Conservation (phyloP, 2,329 filamentous ascomycete species). For the Trichoderma koningii region DNA sequence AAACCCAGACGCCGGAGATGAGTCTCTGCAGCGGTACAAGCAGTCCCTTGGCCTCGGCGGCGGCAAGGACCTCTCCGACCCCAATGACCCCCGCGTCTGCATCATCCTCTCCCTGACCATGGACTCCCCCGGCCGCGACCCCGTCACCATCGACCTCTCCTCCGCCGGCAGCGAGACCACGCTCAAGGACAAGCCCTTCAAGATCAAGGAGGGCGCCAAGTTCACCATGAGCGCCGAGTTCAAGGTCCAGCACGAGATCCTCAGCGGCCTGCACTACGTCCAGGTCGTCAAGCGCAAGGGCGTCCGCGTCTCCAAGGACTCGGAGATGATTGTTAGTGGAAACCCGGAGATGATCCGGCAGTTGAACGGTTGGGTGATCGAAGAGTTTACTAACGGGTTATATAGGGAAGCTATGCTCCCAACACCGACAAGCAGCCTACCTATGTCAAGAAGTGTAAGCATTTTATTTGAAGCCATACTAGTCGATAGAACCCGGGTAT, state of each 20-base stretch:
- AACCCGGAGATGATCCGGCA: too few relatives aligned
- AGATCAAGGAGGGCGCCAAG: constrained; percentile 90
- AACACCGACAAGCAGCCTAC: constrained; percentile 84
- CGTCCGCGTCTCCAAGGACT: constrained; percentile 84
- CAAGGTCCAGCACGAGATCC: constrained; percentile 94
- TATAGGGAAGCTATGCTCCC: constrained; percentile 85
- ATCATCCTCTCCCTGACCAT: constrained; percentile 91
- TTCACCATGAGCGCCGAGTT: constrained; percentile 96
- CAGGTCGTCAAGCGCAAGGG: constrained; percentile 91
- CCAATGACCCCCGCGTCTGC: constrained; percentile 83
- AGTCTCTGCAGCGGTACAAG: constrained; percentile 97
- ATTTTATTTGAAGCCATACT: not conserved
- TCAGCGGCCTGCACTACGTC: constrained; percentile 93
- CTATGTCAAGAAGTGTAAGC: constrained; percentile 91
- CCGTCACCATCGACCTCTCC: constrained; percentile 88
- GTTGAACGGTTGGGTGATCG: not conserved
- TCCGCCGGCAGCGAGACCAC: constrained; percentile 69
- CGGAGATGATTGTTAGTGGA: constrained; percentile 89
- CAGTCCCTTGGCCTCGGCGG: constrained; percentile 85
- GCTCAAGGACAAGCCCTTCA: constrained; percentile 92
- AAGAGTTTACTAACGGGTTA: constrained; percentile 32
- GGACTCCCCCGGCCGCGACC: constrained; percentile 76
- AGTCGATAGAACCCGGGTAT: not conserved
- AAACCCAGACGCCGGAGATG: constrained; percentile 67
- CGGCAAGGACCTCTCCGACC: constrained; percentile 70